phyloP scores from a whole-genome alignment of 805 yeast species.

The Lipomyces yamadae region DNA sequence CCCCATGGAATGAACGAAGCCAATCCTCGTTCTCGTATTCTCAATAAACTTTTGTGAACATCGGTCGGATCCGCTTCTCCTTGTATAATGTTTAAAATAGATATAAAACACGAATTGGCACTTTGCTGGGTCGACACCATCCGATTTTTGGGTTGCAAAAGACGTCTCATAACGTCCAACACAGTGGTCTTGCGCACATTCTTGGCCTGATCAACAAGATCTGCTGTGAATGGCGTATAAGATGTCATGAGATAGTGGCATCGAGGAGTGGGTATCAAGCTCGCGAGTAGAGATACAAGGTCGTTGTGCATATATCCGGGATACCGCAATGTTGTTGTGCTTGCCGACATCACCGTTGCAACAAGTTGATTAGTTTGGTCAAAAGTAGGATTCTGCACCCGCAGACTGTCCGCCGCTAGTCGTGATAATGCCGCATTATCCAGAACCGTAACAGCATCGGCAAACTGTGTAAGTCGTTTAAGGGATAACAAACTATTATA shows the following conservation, averaged over 20 bases:
- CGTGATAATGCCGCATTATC: constrained; percentile 84
- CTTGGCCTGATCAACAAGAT: constrained; percentile 62
- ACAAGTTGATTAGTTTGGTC: constrained; percentile 84
- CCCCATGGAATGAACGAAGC: constrained; percentile 86
- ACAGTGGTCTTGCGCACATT: constrained; percentile 74
- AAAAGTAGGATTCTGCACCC: constrained; percentile 65
- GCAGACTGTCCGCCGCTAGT: constrained; percentile 67
- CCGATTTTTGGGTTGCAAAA: constrained; percentile 75
- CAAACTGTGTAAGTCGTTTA: constrained; percentile 76
- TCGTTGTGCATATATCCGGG: constrained; percentile 93
- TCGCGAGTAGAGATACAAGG: constrained; percentile 75
- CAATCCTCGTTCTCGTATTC: constrained; percentile 50
- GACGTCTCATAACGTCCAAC: constrained; percentile 81
- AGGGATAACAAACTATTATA: constrained; percentile 86
- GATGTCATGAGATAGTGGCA: constrained; percentile 75
- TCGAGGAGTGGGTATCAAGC: constrained; percentile 84
- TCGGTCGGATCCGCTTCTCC: constrained; percentile 74
- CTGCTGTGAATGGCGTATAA: constrained; percentile 77
- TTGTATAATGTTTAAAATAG: constrained; percentile 71
- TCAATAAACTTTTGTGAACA: constrained; percentile 54
- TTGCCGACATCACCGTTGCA: constrained; percentile 78
- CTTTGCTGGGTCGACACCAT: constrained; percentile 62
- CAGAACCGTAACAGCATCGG: constrained; percentile 86
- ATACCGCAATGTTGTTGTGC: constrained; percentile 85
- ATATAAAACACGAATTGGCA: constrained; percentile 60